Evolutionary conservation across 1,139 yeast species (phyloP).

Genomic region (Saccharomyces uvarum): DNA sequence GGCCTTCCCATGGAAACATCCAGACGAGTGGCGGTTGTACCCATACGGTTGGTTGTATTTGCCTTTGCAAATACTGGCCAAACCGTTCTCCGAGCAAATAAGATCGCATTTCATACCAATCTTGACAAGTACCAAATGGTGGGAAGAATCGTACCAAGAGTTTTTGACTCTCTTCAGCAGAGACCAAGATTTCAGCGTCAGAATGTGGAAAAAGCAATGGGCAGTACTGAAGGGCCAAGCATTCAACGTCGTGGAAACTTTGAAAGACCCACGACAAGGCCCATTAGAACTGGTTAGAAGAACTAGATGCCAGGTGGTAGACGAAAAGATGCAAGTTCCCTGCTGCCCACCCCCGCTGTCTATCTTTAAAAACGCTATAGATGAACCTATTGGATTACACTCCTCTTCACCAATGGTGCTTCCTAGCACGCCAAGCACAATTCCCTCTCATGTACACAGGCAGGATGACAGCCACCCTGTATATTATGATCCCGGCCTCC

Average conservation of each 20-base stretch:
- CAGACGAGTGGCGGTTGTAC: conserved; percentile 74
- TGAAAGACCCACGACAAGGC: conserved; percentile 52
- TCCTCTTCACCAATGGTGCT: conserved; percentile 4
- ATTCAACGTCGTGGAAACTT: conserved; percentile 61
- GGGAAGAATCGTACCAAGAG: conserved; percentile 52
- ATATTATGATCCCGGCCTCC: background rate
- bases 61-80: conserved; percentile 58
- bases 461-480: background rate
- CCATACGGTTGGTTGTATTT: conserved; percentile 75
- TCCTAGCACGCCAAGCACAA: conserved; percentile 3
- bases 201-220: conserved; percentile 64
- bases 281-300: conserved; percentile 61
- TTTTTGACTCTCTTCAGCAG: conserved; percentile 45
- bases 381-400: conserved; percentile 22
- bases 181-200: conserved; percentile 55
- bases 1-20: conserved; percentile 77
- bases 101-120: conserved; percentile 52
- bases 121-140: conserved; percentile 58
- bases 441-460: background rate
- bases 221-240: conserved; percentile 75
- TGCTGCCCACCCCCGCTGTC: conserved; percentile 32
- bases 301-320: conserved; percentile 51
- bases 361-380: conserved; percentile 31
- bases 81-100: conserved; percentile 54
- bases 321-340: conserved; percentile 57